Percentiles rank a stretch among this genome's conserved stretches.
Conservation (phyloP, 2,329 filamentous ascomycete species). For the Exophiala lecanii-corni region DNA sequence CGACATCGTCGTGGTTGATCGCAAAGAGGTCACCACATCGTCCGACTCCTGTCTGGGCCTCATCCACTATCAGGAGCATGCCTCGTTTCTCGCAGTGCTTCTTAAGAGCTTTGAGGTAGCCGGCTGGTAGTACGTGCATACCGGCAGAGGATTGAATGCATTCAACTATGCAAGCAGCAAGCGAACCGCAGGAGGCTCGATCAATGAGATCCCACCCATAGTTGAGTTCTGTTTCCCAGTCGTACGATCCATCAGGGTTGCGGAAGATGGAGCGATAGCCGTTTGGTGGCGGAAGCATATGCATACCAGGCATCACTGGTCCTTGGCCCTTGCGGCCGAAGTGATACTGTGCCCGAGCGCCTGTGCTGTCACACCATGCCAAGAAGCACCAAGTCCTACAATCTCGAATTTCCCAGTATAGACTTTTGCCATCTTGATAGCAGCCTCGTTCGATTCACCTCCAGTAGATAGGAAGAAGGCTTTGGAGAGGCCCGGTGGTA, state of each 20-base stretch:
- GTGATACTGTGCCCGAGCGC: slow-evolving; percentile 52
- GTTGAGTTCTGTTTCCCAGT: slow-evolving; percentile 62
- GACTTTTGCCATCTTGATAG: slow-evolving; percentile 60
- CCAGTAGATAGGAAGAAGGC: slow-evolving; percentile 57
- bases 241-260: slow-evolving; percentile 55
- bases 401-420: slow-evolving; percentile 64
- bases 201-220: slow-evolving; percentile 61
- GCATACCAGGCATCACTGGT: slow-evolving; percentile 51
- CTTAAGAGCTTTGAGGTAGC: slow-evolving; percentile 56
- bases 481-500: slow-evolving; percentile 49
- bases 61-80: slow-evolving; percentile 57
- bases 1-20: slow-evolving; percentile 50
- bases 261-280: slow-evolving; percentile 60
- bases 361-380: slow-evolving; percentile 57
- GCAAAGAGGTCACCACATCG: slow-evolving; percentile 57
- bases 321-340: slow-evolving; percentile 47
- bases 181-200: slow-evolving; percentile 54
- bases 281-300: slow-evolving; percentile 57
- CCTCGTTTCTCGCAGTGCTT: slow-evolving; percentile 50
- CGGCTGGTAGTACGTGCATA: slow-evolving; percentile 55
- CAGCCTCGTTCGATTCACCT: slow-evolving; percentile 56
- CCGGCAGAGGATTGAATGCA: slow-evolving; percentile 57
- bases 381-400: slow-evolving; percentile 55
- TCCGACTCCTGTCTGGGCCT: slow-evolving; percentile 57
- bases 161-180: slow-evolving; percentile 61